Base-by-base conservation (phyloP, 495 filamentous ascomycete genomes). In the Thermochaetoides thermophila region DNA sequence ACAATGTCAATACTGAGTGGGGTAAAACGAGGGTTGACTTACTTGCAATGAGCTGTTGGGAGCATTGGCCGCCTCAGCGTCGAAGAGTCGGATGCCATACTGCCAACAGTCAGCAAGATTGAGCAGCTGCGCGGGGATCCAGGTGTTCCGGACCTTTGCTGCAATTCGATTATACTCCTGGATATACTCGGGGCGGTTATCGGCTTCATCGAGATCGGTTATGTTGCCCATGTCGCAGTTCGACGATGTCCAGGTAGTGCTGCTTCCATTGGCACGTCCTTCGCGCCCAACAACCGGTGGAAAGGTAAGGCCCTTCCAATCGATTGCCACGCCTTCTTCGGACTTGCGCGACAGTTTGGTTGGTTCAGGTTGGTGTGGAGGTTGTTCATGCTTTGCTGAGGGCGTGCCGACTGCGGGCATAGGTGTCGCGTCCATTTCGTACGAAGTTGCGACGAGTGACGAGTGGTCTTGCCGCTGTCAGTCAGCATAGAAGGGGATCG, bases 141-240 rank as follows among this genome's bases (percentile, higher is more conserved):
- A n/a, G n/a, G n/a, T n/a, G n/a, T n/a, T n/a, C n/a, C 16, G 11
- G 26, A 69, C 66, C 55, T 62, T 66, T 25, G 50, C 53, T 3
- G 70, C 71, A 7, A 76, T 53, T 13, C 56, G 48, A 41, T 74
- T 76, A 37, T 72, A 76, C 43, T 71, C 60, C 5, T 54, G 27
- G 5, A 68, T 41, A 37, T 68, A 71, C 15, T 49, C 43, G 7
- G 43, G 36, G 23, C 59, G 57, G 21, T 59, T 47, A 14, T 63
- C 53, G 14, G 56, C 41, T 21, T 62, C 60, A 27, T 67, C 60
- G 5, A 46, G 37, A 16, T 66, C 63, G 2, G 45, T 48, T 3
- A 50, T 22, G 3, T 48, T 35, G 5, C 42, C 50, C 2, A 43
- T 35, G 7, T 59, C 53, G 8, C 50, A 53, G 19, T 55, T 63